Base-by-base conservation (phyloP, 2,329 filamentous ascomycete species). In the Phyllosticta capitalensis region DNA sequence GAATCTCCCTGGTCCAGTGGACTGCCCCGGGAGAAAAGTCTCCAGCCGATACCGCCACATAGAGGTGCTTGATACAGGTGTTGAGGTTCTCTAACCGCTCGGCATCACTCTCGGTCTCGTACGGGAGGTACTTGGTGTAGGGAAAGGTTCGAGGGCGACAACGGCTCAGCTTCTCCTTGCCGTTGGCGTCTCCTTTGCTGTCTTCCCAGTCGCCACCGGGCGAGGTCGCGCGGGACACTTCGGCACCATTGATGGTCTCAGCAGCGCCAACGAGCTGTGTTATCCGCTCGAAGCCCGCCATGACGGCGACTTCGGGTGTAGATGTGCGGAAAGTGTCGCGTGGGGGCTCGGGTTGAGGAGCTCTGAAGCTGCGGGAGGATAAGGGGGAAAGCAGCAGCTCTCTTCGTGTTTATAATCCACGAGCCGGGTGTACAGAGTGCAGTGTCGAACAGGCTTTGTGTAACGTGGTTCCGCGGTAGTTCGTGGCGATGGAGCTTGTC, bases 1-100 rank as follows among this genome's bases (percentile, higher is more conserved):
- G 85, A 54, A 99, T 86, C 81, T 99, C 94, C 65, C 92, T 86
- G 17, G 94, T 96, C 94, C 94, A 99, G 75, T 99, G 92, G 62
- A 96, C 81, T 26, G 92, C 94, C 33, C 94, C 94, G 0, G 92
- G 90, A 22, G 88, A 87, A 74, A 97, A 97, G 74, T 99, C 94
- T 65, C 96, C 91, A 3, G 94, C 88, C 70, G 91, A 87, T 64
- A 99, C 81, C 60, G 92, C 84, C 66, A 96, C 89, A 72, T 96
- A 97, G 28, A 99, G 86, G 69, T 96, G 89, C 72, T 92, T 94
- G 66, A 97, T 81, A 67, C 96, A 97, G 71, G 91, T 90, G 52
- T 87, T 81, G 53, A 99, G 79, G 63, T 92, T 90, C 55, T 81
- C 81, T 70, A 95, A 86, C 64, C 92, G 84, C 74, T 91, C 83